A percentile compares a stretch with the other conserved stretches of the same genome.
Conservation (phyloP, 2,329 filamentous ascomycete species). For the Laburnicola sp. region DNA sequence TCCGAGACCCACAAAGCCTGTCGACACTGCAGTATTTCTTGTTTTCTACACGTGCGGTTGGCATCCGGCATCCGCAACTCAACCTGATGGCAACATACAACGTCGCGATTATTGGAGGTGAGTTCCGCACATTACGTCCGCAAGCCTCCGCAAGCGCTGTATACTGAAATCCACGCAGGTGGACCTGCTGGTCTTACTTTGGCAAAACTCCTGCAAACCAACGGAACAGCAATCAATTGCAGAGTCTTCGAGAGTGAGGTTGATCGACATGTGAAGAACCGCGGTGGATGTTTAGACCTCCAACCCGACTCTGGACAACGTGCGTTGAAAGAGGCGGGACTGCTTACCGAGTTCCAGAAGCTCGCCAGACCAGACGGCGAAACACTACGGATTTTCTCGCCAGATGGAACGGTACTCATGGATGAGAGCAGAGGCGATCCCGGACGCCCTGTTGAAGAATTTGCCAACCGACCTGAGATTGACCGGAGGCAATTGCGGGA, state of each 20-base stretch:
- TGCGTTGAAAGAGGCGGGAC: conserved; percentile 53
- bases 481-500: conserved; percentile 20
- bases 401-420: conserved; percentile 21
- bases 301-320: conserved; percentile 55
- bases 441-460: conserved; percentile 2
- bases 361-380: conserved; percentile 46
- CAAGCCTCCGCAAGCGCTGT: neutral
- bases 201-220: conserved; percentile 55
- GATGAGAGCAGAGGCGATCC: conserved; percentile 12
- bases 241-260: conserved; percentile 51
- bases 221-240: conserved; percentile 48
- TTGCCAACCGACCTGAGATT: conserved; percentile 23
- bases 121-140: neutral
- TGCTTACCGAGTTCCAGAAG: conserved; percentile 53
- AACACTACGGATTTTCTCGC: conserved; percentile 44
- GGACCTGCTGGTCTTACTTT: conserved; percentile 52
- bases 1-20: too few species aligned
- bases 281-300: conserved; percentile 55
- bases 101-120: conserved; percentile 1
- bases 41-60: too few species aligned
- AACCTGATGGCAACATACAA: too few species aligned
- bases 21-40: too few species aligned
- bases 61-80: too few species aligned
- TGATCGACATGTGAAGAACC: conserved; percentile 15
- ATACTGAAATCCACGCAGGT: conserved; percentile 11